Percentiles rank a stretch among this genome's conserved stretches.
Evolutionary conservation across 192 early-diverging fungal species (phyloP).

Genomic region (Allomyces javanicus): DNA sequence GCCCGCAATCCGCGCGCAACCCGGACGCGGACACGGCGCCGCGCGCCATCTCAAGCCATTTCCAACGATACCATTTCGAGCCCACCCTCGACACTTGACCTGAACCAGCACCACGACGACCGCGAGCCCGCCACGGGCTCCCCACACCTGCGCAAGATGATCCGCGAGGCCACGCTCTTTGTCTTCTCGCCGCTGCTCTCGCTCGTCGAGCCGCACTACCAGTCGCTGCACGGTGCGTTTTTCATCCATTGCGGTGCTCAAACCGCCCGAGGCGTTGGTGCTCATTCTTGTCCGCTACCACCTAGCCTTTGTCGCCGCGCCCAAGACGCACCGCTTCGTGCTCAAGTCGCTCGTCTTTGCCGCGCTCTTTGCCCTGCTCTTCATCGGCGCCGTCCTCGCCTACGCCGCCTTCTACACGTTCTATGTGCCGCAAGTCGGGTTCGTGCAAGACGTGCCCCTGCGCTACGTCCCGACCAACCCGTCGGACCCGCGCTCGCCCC

Average conservation of each 20-base stretch:
- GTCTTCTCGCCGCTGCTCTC: neutral
- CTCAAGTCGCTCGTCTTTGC: neutral
- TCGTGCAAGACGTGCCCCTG: neutral
- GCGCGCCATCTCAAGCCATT: too few species aligned
- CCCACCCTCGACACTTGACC: too few species aligned
- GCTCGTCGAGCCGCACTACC: neutral
- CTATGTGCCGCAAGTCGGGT: neutral
- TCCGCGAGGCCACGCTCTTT: neutral
- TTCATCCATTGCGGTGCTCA: too few species aligned
- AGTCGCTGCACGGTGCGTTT: neutral
- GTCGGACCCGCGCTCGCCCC: neutral
- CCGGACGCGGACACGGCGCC: too few species aligned
- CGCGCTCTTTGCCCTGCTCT: neutral
- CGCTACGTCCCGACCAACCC: neutral
- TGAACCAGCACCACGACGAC: too few species aligned
- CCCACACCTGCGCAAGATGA: neutral
- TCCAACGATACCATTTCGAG: too few species aligned
- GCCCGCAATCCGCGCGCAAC: too few species aligned
- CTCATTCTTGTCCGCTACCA: too few species aligned
- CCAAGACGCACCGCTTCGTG: neutral
- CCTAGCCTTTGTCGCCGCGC: neutral
- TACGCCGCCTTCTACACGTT: neutral
- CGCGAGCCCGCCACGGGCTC: too few species aligned
- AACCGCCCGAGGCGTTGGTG: too few species aligned
- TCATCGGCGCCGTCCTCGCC: neutral